These are phyloP conservation scores for Hanseniaspora uvarum DNA, from an alignment of 1,139 yeast genomes.

Conservation along the genomic window DNA sequence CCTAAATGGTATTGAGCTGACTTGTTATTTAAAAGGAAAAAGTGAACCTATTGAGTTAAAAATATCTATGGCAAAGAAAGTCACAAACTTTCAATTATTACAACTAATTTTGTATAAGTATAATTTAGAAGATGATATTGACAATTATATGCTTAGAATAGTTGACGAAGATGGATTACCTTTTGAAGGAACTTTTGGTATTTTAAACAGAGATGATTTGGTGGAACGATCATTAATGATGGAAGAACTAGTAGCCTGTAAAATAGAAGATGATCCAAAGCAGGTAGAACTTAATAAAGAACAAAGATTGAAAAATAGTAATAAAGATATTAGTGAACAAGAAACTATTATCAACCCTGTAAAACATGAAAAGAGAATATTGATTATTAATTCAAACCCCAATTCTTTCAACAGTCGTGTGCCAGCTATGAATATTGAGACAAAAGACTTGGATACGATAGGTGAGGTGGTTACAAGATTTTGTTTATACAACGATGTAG, in stretches of 20 bases:
- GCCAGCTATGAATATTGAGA: not conserved
- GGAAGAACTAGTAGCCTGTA: slow-evolving; percentile 50
- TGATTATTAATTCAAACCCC: not conserved
- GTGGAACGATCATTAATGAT: slow-evolving; percentile 49
- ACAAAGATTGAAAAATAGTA: not conserved
- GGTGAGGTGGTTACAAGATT: slow-evolving; percentile 5
- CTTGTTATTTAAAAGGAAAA: slow-evolving; percentile 11
- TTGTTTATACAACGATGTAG: slow-evolving; percentile 9
- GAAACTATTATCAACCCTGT: not conserved
- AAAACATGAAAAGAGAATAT: not conserved
- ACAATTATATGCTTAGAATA: slow-evolving; percentile 55
- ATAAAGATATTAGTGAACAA: not conserved
- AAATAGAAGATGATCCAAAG: slow-evolving; percentile 34
- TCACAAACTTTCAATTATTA: slow-evolving; percentile 1
- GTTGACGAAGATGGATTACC: slow-evolving; percentile 75
- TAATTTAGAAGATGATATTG: slow-evolving; percentile 23
- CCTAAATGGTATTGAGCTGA: not conserved
- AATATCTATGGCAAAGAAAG: not conserved
- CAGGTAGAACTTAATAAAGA: slow-evolving; percentile 33
- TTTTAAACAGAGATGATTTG: slow-evolving; percentile 46
- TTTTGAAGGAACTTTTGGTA: slow-evolving; percentile 64
- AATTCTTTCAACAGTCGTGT: not conserved
- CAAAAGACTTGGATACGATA: not conserved
- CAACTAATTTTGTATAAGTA: not conserved
- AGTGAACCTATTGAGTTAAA: not conserved